Evolutionary conservation across 805 yeast genomes (phyloP).

Genomic region (Yamadazyma nakazawae): DNA sequence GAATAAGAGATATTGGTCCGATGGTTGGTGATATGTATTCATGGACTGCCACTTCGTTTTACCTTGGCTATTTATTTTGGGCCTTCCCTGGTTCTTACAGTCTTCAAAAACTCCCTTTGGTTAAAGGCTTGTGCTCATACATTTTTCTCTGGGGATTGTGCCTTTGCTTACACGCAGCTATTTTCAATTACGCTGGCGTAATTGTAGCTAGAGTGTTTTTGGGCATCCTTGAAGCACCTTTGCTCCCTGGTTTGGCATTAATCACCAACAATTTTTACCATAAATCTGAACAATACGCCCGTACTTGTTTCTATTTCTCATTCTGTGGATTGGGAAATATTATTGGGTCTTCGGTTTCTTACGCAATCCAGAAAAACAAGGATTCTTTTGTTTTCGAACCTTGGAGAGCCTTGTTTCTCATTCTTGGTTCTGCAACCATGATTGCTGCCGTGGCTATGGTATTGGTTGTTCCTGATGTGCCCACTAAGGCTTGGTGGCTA

Average conservation of each 20-base stretch:
- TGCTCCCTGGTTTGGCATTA: constrained; percentile 38
- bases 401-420: constrained; percentile 60
- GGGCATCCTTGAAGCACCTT: constrained; percentile 37
- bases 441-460: constrained; percentile 46
- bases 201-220: constrained; percentile 34
- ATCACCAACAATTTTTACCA: constrained; percentile 30
- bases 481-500: constrained; percentile 36
- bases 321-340: constrained; percentile 30
- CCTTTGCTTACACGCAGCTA: constrained; percentile 50
- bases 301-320: constrained; percentile 32
- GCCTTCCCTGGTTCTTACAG: constrained; percentile 46
- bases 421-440: constrained; percentile 57
- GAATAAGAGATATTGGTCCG: constrained; percentile 29
- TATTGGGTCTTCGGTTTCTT: constrained; percentile 47
- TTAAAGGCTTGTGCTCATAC: constrained; percentile 45
- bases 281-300: constrained; percentile 26
- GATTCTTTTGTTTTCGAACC: constrained; percentile 39
- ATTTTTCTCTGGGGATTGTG: constrained; percentile 64
- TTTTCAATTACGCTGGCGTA: constrained; percentile 32
- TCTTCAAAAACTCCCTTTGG: constrained; percentile 56
- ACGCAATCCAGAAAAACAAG: constrained; percentile 44
- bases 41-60: constrained; percentile 38
- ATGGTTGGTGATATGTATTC: constrained; percentile 33
- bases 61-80: constrained; percentile 58
- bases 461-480: constrained; percentile 41